Evolutionary conservation across 1,284 basidiomycete genomes (phyloP), one percentile per base, ranked within the genome.

Genomic region (Psilocybe mexicana): DNA sequence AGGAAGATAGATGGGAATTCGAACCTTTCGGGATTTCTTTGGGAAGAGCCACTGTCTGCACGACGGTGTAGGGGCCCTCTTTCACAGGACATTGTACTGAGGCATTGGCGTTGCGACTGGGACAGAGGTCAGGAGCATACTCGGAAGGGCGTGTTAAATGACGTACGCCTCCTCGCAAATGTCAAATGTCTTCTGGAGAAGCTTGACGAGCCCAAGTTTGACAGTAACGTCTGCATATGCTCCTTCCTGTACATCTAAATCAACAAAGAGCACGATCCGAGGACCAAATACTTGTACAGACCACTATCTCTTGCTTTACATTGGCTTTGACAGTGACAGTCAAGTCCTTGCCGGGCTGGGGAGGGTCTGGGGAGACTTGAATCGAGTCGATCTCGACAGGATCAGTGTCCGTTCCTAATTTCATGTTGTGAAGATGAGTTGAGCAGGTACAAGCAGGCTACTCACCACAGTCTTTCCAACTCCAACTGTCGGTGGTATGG

Each of bases 101-200:
- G 4, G 84, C 79, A 63, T 94, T 85, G 14, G 87, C 87, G 36
- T 85, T 85, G 52, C 81, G 80, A 54, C 90, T 89, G 55, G 43
- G 53, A 56, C 33, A 43, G 12, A 57, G 47, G 51, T 56, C 26
- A 42, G n/a, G 60, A 58, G 55, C 43, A 53, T n/a, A 57, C 48
- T n/a, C 25, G 24, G 36, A 30, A 10, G 18, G 43, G 24, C 3
- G 18, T 43, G 49, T 52, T 40, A 46, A 52, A 25, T 38, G 23
- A 86, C 93, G 71, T 77, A 96, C 93, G 94, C 93, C 74, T 97
- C 94, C 59, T 95, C 83, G 70, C 95, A 97, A 49, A 96, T 74
- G 66, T 97, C 92, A 65, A 97, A 95, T 18, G 70, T 72, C 77
- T 93, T 96, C 48, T 81, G 76, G 23, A 97, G 74, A 8, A 97